phyloP scores from a whole-genome alignment of 768 basidiomycete species.

The Fistulinella prunicolor region DNA sequence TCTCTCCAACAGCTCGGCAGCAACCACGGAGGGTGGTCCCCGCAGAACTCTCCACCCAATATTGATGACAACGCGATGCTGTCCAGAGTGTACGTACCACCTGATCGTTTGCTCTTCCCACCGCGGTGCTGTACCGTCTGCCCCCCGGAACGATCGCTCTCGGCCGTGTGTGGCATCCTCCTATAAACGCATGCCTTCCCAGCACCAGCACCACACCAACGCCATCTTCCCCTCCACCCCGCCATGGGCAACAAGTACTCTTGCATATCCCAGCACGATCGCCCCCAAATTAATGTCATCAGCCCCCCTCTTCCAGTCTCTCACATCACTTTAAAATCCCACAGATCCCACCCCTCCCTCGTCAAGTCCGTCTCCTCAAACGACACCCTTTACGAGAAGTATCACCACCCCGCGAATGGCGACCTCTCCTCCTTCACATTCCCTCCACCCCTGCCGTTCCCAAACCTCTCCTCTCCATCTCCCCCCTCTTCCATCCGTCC shows the following conservation, averaged over 20 bases:
- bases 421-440: constrained; percentile 1
- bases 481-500: constrained; percentile 4
- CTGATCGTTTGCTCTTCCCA: background rate
- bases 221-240: background rate
- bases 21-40: background rate
- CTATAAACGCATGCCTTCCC: constrained; percentile 17
- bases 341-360: constrained; percentile 35
- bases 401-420: constrained; percentile 11
- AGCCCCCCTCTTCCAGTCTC: constrained; percentile 20
- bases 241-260: constrained; percentile 34
- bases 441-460: constrained; percentile 1
- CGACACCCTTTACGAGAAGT: constrained; percentile 39
- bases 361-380: constrained; percentile 37
- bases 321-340: constrained; percentile 40
- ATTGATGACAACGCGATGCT: background rate
- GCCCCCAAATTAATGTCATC: constrained; percentile 3
- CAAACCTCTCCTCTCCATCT: background rate
- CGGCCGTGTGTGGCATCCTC: background rate
- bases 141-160: background rate
- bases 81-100: constrained; percentile 3
- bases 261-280: constrained; percentile 12
- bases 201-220: background rate
- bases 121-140: background rate
- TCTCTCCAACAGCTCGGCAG: background rate
- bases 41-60: constrained; percentile 5